Conservation (phyloP, 805 yeast genomes). For the Saccharomyces kudriavzevii region DNA sequence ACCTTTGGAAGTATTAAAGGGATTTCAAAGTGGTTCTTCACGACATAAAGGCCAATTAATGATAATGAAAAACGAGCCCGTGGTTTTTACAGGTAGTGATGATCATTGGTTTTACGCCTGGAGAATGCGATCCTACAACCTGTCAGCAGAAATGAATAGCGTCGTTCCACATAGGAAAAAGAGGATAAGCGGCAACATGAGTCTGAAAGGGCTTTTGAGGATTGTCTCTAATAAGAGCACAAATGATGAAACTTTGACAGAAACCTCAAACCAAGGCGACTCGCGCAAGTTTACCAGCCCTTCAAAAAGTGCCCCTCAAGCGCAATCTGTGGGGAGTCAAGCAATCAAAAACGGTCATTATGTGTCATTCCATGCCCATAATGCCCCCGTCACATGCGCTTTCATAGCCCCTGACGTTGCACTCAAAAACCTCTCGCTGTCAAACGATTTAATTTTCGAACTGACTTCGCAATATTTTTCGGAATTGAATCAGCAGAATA, state of each 20-base stretch:
- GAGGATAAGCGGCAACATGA: neutral
- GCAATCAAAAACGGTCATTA: neutral
- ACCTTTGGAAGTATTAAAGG: slow-evolving; percentile 62
- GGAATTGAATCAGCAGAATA: neutral
- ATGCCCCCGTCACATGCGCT: neutral
- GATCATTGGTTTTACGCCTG: slow-evolving; percentile 83
- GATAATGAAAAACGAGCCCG: slow-evolving; percentile 16
- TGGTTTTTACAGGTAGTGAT: slow-evolving; percentile 74
- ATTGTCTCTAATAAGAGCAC: slow-evolving; percentile 11
- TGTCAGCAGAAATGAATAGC: slow-evolving; percentile 2
- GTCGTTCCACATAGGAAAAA: slow-evolving; percentile 6
- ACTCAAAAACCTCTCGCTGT: neutral
- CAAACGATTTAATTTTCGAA: neutral
- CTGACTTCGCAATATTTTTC: neutral
- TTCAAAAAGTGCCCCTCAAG: neutral
- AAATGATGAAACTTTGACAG: slow-evolving; percentile 4
- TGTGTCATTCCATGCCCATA: neutral
- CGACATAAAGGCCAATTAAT: slow-evolving; percentile 52
- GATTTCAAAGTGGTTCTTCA: slow-evolving; percentile 60
- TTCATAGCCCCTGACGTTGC: neutral
- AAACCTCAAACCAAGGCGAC: neutral
- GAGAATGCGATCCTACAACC: slow-evolving; percentile 37
- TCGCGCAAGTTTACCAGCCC: neutral
- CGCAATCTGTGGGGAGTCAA: neutral
- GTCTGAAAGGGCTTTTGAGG: slow-evolving; percentile 8